These are phyloP conservation scores for Citrus cavaleriei DNA, from an alignment of 345 rosid genomes.

Conservation along the genomic window DNA sequence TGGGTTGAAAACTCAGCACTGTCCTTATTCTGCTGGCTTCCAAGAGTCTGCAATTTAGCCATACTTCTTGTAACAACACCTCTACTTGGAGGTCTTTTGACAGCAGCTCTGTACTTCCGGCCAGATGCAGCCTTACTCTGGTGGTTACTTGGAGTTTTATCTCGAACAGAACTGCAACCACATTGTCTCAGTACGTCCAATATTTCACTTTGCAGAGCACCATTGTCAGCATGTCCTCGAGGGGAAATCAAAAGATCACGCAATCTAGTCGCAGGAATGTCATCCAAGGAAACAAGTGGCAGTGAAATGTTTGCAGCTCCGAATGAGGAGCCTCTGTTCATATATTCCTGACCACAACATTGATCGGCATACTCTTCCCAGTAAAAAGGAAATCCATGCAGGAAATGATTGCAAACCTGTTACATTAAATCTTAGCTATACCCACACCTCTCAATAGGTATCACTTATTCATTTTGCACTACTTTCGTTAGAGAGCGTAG, in stretches of 20 bases:
- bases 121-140: slow-evolving; percentile 4
- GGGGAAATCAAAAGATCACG: slow-evolving; percentile 31
- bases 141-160: background rate
- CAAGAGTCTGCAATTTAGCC: slow-evolving; percentile 21
- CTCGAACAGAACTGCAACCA: background rate
- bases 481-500: background rate
- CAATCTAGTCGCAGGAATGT: slow-evolving; percentile 25
- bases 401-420: slow-evolving; percentile 45
- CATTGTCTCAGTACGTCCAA: slow-evolving; percentile 13
- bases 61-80: slow-evolving; percentile 49
- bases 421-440: background rate
- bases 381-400: slow-evolving; percentile 43
- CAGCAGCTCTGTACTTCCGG: background rate
- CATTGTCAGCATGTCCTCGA: slow-evolving; percentile 9
- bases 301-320: slow-evolving; percentile 2
- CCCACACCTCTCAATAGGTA: background rate
- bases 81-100: background rate
- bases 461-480: background rate
- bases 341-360: slow-evolving; percentile 14
- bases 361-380: slow-evolving; percentile 38
- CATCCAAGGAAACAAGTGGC: slow-evolving; percentile 22
- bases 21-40: background rate
- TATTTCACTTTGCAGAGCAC: slow-evolving; percentile 4
- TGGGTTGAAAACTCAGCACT: background rate
- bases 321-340: background rate